Evolutionary conservation across 2,329 filamentous ascomycete species (phyloP), one percentile per base, ranked within the genome.

Genomic region (Sphaerostilbella broomeana): DNA sequence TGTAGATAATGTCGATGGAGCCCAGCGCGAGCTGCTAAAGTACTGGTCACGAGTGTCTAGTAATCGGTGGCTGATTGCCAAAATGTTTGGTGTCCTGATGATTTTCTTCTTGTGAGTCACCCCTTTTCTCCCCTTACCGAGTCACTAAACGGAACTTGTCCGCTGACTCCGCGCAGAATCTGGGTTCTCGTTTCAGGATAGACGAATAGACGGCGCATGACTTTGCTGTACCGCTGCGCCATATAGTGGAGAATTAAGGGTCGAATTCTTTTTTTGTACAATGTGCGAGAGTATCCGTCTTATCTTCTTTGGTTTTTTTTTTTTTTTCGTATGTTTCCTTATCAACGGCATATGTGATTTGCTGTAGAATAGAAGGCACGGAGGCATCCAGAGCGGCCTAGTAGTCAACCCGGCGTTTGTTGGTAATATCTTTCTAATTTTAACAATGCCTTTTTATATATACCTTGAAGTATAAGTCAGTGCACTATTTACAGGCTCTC

Each of bases 1-100:
- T 5, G 90, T 98, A 39, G 90, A 97, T 56, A 98, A 98, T 53
- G 90, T 98, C n/a, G 79, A 95, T 56, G 92, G 92, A 13, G 92
- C 92, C 5, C 92, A 98, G 60, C 75, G 89, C 47, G 90, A 98
- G 64, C 61, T 98, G 56, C 78, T 98, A 66, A 95, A 95, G 62
- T 98, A 97, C 65, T 98, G 92, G 90, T 84, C 79, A 19, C 76
- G 89, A 27, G 89, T 97, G 19, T 92, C 87, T 41, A 87, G 89
- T 47, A 98, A 98, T 67, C 75, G 92, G 48, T 97, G 90, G 92
- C 68, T 98, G 48, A 81, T 97, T 52, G 88, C 88, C 29, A 86
- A 84, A 60, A 81, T 81, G 77, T 67, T 67, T 60, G 64, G 90
- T 45, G 86, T 95, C 35, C 65, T 97, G 52, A 95, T 95, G 89